phyloP scores from a whole-genome alignment of 2,329 filamentous ascomycete genomes.

The Pseudogymnoascus sp. region DNA sequence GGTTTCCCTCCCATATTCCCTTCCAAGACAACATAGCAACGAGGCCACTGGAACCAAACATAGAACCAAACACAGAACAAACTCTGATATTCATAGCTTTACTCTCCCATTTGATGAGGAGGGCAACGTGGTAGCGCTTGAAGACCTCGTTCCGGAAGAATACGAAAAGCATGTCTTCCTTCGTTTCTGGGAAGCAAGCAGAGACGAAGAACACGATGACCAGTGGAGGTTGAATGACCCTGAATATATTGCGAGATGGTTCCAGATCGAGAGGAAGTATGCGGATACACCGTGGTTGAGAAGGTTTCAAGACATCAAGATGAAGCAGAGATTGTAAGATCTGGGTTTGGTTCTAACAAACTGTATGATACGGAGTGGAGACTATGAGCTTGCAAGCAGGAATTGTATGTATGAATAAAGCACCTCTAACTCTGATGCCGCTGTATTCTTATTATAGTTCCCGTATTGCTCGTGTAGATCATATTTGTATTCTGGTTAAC shows the following conservation, averaged over 20 bases:
- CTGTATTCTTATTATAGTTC: not conserved
- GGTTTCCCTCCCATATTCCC: not conserved
- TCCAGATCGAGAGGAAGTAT: not conserved
- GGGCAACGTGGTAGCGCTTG: not conserved
- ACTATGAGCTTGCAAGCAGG: not conserved
- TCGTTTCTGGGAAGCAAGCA: not conserved
- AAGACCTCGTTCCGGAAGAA: not conserved
- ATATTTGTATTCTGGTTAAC: not conserved
- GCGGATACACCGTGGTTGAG: constrained; percentile 4
- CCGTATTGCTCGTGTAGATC: not conserved
- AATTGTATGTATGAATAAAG: not conserved
- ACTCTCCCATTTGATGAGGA: not conserved
- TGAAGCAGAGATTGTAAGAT: not conserved
- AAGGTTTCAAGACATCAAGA: not conserved
- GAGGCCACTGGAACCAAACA: not conserved
- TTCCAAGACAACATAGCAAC: not conserved
- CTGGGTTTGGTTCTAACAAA: not conserved
- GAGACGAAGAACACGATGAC: not conserved
- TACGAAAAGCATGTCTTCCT: constrained; percentile 1
- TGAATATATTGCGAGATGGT: constrained; percentile 5
- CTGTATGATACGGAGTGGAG: not conserved
- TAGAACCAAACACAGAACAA: not conserved
- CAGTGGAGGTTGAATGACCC: not conserved
- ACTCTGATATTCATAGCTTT: not conserved
- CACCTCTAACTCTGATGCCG: not conserved